Base-by-base conservation (phyloP, 768 basidiomycete genomes). In the Termitomyces sp. region DNA sequence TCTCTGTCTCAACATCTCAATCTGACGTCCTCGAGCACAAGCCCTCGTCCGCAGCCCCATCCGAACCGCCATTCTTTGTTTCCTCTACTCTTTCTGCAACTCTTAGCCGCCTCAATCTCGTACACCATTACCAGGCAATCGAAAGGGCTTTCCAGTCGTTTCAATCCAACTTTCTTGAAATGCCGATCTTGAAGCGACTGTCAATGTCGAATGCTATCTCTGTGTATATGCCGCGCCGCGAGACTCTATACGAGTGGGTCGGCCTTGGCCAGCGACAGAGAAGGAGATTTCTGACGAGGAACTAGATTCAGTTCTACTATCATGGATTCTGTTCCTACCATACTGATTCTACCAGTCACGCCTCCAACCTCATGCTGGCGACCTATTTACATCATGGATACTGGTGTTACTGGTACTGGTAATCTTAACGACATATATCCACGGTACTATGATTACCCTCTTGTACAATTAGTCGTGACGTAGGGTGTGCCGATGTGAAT, bases 201-300 rank as follows among this genome's bases (percentile, higher is more conserved):
- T 28, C 49, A 10, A 37, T 55, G 0, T 53, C 59, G 2, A 44
- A 54, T 12, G 19, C 24, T 2, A 17, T 62, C 5, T 53, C 41
- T 21, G 37, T 52, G 10, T 60, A 56, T 28, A 34, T 59, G 14
- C 62, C 60, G 3, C 41, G 49, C 11, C 49, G 63, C 7, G 63
- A 64, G 22, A 44, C 37, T 4, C 51, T 64, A 5, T 62, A 59
- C 47, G 47, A 61, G 7, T 63, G 54, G 55, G 62, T 64, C 46
- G 63, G 63, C 15, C 54, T 64, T 38, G 62, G 61, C 22, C 42
- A 46, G 26, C 32, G 38, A 41, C 37, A 26, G 37, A 19, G 49
- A 26, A 40, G 37, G 21, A 22, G 49, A 14, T 42, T 52, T 12
- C 9, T 19, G 15, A 41, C 35, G 30, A 21, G 34, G 5, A 11